Evolutionary conservation across 768 basidiomycete species (phyloP), one percentile per base, ranked within the genome.

Genomic region (Hypsizygus marmoreus): DNA sequence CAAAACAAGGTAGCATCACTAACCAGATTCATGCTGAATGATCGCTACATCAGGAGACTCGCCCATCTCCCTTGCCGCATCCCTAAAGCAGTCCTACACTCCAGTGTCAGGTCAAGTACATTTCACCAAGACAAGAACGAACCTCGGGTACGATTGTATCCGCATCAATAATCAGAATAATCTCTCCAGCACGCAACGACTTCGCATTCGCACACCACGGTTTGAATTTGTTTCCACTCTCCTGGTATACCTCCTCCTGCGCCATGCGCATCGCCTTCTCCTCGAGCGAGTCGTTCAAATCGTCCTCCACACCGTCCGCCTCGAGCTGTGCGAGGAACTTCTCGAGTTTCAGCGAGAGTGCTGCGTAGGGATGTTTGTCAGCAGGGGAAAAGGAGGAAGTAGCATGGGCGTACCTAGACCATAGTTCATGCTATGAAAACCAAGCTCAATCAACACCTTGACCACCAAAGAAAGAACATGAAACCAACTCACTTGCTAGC

Each of bases 1-100:
- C 14, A 28, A 4, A 37, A 9, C 6, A 17, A 17, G 16, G 28
- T 31, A 4, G 28, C 19, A 35, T 46, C 12, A 70, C 67, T 45
- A 44, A 73, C 82, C 86, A 1, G 86, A 88, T 56, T 88, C 88
- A 61, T 95, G 91, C 61, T 94, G 92, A 55, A 95, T 86, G 66
- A 95, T 92, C 2, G 86, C 89, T 19, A 92, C 76, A 30, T 90
- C 85, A 0, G 85, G 87, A 40, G 81, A 84, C 60, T 84, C 83
- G 43, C 74, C 72, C 72, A 95, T 84, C 67, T 95, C 91, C 30
- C 88, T 76, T 4, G 90, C 91, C 0, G 92, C 92, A 64, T 94
- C 91, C 44, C 89, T 79, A 68, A 95, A 88, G 61, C 91, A 95
- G 59, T 91, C 91, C 65, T 80, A 40, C n/a, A 33, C 29, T 23